phyloP scores from a whole-genome alignment of 495 filamentous ascomycete genomes.

The Aspergillus incahuasiensis region DNA sequence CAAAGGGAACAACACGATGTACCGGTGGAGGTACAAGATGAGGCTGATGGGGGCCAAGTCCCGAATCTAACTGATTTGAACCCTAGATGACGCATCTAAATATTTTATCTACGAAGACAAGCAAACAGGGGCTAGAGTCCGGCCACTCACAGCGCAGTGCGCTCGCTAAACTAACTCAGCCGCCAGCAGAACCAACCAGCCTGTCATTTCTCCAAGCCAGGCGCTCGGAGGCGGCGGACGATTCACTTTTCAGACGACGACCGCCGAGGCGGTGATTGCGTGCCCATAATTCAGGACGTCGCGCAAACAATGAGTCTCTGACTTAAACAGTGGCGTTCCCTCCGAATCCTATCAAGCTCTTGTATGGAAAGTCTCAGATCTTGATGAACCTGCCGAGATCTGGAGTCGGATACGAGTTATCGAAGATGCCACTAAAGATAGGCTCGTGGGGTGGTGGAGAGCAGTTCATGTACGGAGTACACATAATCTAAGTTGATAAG shows the following conservation, averaged over 20 bases:
- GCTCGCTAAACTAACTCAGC: neutral
- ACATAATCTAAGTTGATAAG: neutral
- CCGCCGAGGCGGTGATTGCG: neutral
- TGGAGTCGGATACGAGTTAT: neutral
- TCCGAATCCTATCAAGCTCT: neutral
- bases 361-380: neutral
- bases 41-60: slow-evolving; percentile 19
- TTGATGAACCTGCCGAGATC: neutral
- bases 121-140: neutral
- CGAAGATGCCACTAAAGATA: neutral
- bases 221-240: neutral
- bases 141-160: neutral
- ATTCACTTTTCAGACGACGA: neutral
- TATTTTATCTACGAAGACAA: neutral
- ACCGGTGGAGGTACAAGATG: slow-evolving; percentile 12
- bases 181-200: neutral
- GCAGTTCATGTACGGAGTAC: neutral
- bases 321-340: neutral
- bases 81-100: neutral
- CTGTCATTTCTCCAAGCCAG: neutral
- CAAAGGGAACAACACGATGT: slow-evolving; percentile 4
- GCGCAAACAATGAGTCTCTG: neutral
- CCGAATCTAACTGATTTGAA: neutral
- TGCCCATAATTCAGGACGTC: neutral
- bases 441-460: neutral